Evolutionary conservation across 306 rosid species (phyloP).

Genomic region (Cucurbita ficifolia): DNA sequence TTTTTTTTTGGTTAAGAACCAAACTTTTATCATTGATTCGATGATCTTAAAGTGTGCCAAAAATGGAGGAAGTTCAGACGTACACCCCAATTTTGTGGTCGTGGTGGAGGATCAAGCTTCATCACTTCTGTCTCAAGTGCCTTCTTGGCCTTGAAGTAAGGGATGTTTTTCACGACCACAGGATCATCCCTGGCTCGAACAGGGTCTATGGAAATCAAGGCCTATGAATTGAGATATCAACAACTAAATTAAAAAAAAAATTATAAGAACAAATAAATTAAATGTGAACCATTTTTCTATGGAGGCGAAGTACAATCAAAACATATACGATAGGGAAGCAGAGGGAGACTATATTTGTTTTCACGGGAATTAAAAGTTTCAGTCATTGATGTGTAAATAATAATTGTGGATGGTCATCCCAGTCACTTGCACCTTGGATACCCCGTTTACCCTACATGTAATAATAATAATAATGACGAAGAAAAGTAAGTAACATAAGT

Average conservation of each 20-base stretch:
- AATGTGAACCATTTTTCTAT: background rate
- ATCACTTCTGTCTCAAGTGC: constrained; percentile 65
- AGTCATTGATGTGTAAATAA: too few species aligned
- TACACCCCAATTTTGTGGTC: constrained; percentile 91
- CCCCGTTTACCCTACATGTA: background rate
- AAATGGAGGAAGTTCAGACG: constrained; percentile 16
- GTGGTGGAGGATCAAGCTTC: constrained; percentile 83
- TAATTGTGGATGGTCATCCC: background rate
- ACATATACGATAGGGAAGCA: background rate
- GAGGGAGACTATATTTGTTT: background rate
- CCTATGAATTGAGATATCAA: constrained; percentile 28
- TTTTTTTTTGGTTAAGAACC: too few species aligned
- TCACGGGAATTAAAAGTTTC: background rate
- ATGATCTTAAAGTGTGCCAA: background rate
- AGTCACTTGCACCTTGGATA: background rate
- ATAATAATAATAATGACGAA: background rate
- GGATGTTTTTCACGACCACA: constrained; percentile 63
- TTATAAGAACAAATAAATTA: background rate
- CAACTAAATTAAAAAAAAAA: background rate
- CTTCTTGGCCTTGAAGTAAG: constrained; percentile 81
- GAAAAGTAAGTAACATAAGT: background rate
- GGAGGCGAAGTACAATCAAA: background rate
- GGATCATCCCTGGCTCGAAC: constrained; percentile 84
- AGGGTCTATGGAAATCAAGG: constrained; percentile 78
- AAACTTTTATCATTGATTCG: background rate